Percentiles rank a stretch among this genome's conserved stretches.
Conservation (phyloP, 2,329 filamentous ascomycete species). For the Chaetothyriales sp. region DNA sequence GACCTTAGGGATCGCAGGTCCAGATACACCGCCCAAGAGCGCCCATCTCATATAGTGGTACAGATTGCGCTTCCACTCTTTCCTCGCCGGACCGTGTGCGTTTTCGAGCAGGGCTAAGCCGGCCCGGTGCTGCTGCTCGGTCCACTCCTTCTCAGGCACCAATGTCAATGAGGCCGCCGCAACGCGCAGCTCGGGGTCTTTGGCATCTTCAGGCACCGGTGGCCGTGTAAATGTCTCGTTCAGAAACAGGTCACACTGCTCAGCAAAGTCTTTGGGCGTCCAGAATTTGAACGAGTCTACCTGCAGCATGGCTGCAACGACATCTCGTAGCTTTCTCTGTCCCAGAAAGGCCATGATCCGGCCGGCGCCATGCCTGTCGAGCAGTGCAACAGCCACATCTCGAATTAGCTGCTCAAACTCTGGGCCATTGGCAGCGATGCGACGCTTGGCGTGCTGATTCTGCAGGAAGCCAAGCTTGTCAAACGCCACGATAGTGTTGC, state of each 20-base stretch:
- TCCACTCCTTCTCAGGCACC: conserved; percentile 29
- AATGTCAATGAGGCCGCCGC: conserved; percentile 29
- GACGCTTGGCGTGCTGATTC: conserved; percentile 46
- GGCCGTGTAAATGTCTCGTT: conserved; percentile 19
- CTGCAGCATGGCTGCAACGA: conserved; percentile 37
- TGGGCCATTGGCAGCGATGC: conserved; percentile 31
- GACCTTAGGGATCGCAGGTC: conserved; percentile 37
- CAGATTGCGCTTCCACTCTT: conserved; percentile 27
- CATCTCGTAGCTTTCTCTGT: conserved; percentile 27
- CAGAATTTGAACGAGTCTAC: conserved; percentile 37
- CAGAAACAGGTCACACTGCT: conserved; percentile 46
- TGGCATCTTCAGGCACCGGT: conserved; percentile 8
- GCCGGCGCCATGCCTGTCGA: conserved; percentile 11
- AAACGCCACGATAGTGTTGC: conserved; percentile 68
- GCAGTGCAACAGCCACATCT: conserved; percentile 13
- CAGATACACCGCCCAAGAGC: conserved; percentile 36
- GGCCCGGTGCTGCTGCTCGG: conserved; percentile 23
- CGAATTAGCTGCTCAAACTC: conserved; percentile 27
- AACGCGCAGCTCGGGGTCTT: conserved; percentile 26
- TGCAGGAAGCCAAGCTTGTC: conserved; percentile 73
- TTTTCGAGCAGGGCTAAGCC: conserved; percentile 22
- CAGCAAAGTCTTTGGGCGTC: conserved; percentile 39
- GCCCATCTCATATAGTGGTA: conserved; percentile 44
- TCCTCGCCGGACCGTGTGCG: background rate
- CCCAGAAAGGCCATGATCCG: conserved; percentile 8